Evolutionary conservation across 768 basidiomycete species (phyloP), one percentile per base, ranked within the genome.

Genomic region (Rossbeevera mucosa): DNA sequence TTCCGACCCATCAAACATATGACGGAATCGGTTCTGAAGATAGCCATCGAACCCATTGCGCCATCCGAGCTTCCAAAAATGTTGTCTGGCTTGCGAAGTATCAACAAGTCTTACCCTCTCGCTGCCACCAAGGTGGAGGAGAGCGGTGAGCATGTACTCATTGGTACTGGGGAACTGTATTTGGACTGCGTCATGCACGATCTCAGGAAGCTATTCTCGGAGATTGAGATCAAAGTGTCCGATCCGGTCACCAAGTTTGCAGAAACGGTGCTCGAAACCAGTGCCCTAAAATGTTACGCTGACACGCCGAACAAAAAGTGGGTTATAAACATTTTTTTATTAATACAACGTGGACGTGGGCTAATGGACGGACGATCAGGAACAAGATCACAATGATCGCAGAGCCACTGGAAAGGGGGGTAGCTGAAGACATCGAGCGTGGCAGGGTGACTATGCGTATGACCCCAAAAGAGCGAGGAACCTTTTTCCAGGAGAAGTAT

Each of bases 201-300:
- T 71, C 72, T 99, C 47, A 79, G 96, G 55, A 82, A 80, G 55
- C 65, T 98, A 54, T 99, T 95, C 73, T 85, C 94, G 26, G 96
- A 99, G 75, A 96, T 98, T 60, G 96, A 99, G 77, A 97, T 99
- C 78, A 99, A 99, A 76, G 94, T 98, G 13, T 98, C 95, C 21
- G 96, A 99, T 74, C 96, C 96, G 2, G 94, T 98, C 33, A 95
- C 94, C 14, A 92, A 93, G 66, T 99, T 99, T 74, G 90, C 91
- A 65, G 96, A 99, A 75, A 99, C 96, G 2, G 95, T 98, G 20
- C 75, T 97, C 59, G 96, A 99, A 76, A 98, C 95, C 28, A 93
- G 90, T 59, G 96, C 95, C 4, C 72, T 99, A 57, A 99, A 98
- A 72, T 98, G 95, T 65, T 99, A 99, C 69, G 96, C 96, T 16